Evolutionary conservation across 371 early-diverging fungal species (phyloP), one percentile per base, ranked within the genome.

Genomic region (Umbelopsis sp.): DNA sequence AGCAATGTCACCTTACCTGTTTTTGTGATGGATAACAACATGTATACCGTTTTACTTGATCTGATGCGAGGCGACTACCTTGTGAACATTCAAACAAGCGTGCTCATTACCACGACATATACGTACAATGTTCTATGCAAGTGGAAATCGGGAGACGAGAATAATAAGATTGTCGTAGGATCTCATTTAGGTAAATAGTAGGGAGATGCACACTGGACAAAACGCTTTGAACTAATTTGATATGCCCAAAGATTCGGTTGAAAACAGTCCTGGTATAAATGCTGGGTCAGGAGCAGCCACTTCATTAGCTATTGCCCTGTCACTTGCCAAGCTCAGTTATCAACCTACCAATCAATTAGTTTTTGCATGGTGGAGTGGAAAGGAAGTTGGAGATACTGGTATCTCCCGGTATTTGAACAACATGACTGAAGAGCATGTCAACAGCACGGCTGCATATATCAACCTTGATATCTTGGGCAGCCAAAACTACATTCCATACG

Each of bases 401-500:
- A 35, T 57, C 57, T 35, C 35, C 18, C 35, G 32, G 4, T 57
- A 57, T 35, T 32, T 57, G 16, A 11, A 35, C 29, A 32, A 18
- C n/a, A 29, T 16, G 14, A 35, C 10, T 29, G 57, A 57, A 14
- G 57, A 57, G 0, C 18, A 35, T 0, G 35, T 35, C 5, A 18
- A 14, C 29, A 1, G 16, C n/a, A 57, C 29, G 2, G 18, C 57
- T 18, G 57, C 57, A 1, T 11, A 57, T 37, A 57, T 57, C 29
- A 29, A 57, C 7, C 18, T 57, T 11, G 57, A 57, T 57, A 57
- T 57, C 16, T 11, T 57, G 14, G 57, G 57, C 29, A 57, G 57
- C 35, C 57, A 57, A 29, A 57, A 57, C 29, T 57, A 57, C 35
- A 57, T 57, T 57, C 57, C 57, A 25, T 57, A 57, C 29, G 57